A percentile compares a stretch with the other conserved stretches of the same genome.
Conservation (phyloP, 1,139 yeast genomes). For the Geotrichum cucujoidarum region DNA sequence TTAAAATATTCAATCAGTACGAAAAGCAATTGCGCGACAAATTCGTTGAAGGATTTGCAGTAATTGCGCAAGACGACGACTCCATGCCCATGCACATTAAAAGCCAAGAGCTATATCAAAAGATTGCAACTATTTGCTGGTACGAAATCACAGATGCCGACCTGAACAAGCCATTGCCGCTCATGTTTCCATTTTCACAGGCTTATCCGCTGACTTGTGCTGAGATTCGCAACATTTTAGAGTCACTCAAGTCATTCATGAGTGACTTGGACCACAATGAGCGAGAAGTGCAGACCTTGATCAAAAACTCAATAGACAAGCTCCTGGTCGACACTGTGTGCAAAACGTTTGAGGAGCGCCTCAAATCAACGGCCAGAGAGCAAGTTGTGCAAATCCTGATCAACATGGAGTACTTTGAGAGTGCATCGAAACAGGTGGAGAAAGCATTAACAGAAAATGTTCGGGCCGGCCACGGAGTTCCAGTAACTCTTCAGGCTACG, state of each 20-base stretch:
- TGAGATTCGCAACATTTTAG: constrained; percentile 60
- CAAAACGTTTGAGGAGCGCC: constrained; percentile 57
- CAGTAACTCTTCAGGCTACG: constrained; percentile 46
- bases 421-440: constrained; percentile 48
- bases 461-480: constrained; percentile 36
- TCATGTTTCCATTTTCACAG: constrained; percentile 82
- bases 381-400: constrained; percentile 85
- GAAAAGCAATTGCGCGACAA: constrained; percentile 52
- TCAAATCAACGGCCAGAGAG: constrained; percentile 71
- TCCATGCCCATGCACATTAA: constrained; percentile 80
- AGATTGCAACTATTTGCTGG: constrained; percentile 64
- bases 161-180: constrained; percentile 51
- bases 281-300: constrained; percentile 38
- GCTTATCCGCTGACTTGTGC: constrained; percentile 83
- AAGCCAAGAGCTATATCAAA: constrained; percentile 55
- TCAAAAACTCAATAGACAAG: constrained; percentile 56
- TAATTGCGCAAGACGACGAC: constrained; percentile 70
- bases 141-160: constrained; percentile 44
- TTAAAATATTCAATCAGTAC: constrained; percentile 56
- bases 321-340: constrained; percentile 69
- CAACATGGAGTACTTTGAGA: constrained; percentile 77
- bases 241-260: constrained; percentile 57
- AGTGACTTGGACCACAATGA: constrained; percentile 58
- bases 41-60: constrained; percentile 59
- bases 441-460: constrained; percentile 34